A percentile compares a stretch with the other conserved stretches of the same genome.
Conservation (phyloP, 495 filamentous ascomycete genomes). For the Hypoxylon cercidicola region DNA sequence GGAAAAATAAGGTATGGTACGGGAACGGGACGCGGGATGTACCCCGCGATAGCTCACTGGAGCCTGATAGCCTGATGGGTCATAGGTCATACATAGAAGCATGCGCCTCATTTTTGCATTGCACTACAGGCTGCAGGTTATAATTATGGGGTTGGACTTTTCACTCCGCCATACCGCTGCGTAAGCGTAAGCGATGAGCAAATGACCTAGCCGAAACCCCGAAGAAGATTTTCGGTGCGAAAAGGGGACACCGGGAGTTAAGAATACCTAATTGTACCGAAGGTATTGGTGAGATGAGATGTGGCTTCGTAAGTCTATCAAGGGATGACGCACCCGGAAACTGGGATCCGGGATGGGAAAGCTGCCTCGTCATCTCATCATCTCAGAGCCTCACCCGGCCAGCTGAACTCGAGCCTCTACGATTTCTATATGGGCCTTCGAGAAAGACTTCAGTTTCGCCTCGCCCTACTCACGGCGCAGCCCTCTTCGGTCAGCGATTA, state of each 20-base stretch:
- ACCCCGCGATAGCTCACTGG: slow-evolving; percentile 20
- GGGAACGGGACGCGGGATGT: slow-evolving; percentile 9
- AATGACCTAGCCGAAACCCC: neutral
- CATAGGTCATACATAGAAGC: too few species aligned
- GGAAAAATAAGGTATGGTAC: neutral
- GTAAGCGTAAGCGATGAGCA: slow-evolving; percentile 5
- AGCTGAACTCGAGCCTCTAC: slow-evolving; percentile 22
- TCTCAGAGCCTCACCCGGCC: slow-evolving; percentile 25
- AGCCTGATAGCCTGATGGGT: neutral
- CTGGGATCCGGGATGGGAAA: slow-evolving; percentile 14
- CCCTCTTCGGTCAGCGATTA: slow-evolving; percentile 29
- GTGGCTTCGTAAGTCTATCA: too few species aligned
- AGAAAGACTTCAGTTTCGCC: slow-evolving; percentile 29
- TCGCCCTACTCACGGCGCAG: slow-evolving; percentile 13
- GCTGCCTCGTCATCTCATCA: slow-evolving; percentile 30
- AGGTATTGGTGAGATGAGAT: slow-evolving; percentile 6
- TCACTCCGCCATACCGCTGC: slow-evolving; percentile 27
- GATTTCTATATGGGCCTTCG: slow-evolving; percentile 28
- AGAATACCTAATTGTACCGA: slow-evolving; percentile 4
- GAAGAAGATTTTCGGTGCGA: slow-evolving; percentile 11
- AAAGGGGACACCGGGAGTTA: slow-evolving; percentile 2
- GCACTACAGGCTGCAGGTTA: slow-evolving; percentile 12
- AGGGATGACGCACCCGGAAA: neutral
- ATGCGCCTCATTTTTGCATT: slow-evolving; percentile 30
- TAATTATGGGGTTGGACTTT: slow-evolving; percentile 3